Evolutionary conservation across 495 filamentous ascomycete genomes (phyloP).

Genomic region (Neurospora sp.): DNA sequence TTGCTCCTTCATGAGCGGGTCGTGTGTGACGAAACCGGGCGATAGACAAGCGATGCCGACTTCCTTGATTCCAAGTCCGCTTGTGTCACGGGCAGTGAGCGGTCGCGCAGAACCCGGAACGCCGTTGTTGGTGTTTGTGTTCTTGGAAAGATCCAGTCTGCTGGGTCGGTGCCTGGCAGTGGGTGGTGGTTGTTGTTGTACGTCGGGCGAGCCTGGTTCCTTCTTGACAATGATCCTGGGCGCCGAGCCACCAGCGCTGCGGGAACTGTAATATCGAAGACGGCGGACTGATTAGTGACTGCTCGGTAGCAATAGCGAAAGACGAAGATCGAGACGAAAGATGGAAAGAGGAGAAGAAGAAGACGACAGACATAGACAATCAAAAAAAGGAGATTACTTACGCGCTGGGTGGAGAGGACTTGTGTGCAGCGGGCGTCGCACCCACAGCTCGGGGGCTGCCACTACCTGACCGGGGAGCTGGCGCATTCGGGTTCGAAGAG

Average conservation of each 20-base stretch:
- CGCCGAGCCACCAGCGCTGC: constrained; percentile 37
- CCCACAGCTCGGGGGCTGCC: constrained; percentile 36
- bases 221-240: constrained; percentile 93
- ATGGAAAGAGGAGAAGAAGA: background rate
- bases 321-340: constrained; percentile 9
- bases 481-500: constrained; percentile 30
- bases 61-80: constrained; percentile 70
- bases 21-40: constrained; percentile 89
- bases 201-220: constrained; percentile 78
- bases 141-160: constrained; percentile 79
- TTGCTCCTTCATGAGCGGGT: constrained; percentile 93
- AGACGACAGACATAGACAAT: constrained; percentile 4
- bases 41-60: constrained; percentile 91
- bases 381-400: constrained; percentile 27
- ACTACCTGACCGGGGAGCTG: constrained; percentile 36
- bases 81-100: constrained; percentile 62
- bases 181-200: constrained; percentile 21
- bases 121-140: constrained; percentile 45
- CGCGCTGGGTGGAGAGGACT: constrained; percentile 42
- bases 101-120: constrained; percentile 57
- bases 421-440: constrained; percentile 29
- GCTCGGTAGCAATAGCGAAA: constrained; percentile 5
- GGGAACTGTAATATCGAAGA: constrained; percentile 28
- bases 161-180: constrained; percentile 73
- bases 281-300: constrained; percentile 6